phyloP scores from a whole-genome alignment of 306 rosid genomes.

The Datisca glomerata region DNA sequence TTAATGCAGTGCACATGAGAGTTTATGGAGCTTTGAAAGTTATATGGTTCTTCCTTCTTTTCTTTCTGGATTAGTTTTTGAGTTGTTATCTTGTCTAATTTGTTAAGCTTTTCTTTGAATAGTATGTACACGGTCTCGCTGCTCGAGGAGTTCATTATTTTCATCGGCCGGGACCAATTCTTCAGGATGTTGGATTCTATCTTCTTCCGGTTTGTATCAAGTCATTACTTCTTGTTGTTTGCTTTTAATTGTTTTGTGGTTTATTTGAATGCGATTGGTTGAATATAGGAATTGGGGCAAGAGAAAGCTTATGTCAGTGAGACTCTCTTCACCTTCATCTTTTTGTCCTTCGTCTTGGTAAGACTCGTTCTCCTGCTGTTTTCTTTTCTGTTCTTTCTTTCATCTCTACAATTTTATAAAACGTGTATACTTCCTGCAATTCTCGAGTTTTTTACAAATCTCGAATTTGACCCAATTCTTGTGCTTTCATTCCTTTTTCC shows the following conservation, averaged over 20 bases:
- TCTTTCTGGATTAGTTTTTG: neutral
- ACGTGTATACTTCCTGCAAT: conserved; percentile 1
- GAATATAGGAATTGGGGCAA: conserved; percentile 72
- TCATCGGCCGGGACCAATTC: conserved; percentile 73
- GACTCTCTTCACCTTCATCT: conserved; percentile 64
- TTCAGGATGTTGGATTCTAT: conserved; percentile 75
- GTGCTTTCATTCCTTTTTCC: too few species aligned
- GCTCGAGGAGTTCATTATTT: conserved; percentile 83
- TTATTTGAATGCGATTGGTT: neutral
- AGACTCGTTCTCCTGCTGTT: conserved; percentile 15
- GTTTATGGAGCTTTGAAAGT: too few species aligned
- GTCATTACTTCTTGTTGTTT: conserved; percentile 8
- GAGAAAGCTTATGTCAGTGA: conserved; percentile 90
- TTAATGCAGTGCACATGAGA: too few species aligned
- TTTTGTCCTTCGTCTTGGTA: conserved; percentile 75
- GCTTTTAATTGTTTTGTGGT: conserved; percentile 9
- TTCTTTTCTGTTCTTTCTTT: conserved; percentile 1
- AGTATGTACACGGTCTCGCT: conserved; percentile 84
- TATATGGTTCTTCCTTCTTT: neutral
- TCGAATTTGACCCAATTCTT: too few species aligned
- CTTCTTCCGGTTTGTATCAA: conserved; percentile 52
- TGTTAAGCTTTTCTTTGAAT: conserved; percentile 9
- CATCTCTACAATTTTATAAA: neutral
- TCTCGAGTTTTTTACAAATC: too few species aligned
- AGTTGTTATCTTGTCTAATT: neutral